Percentiles rank a stretch among this genome's conserved stretches.
phyloP scores from a whole-genome alignment of 768 basidiomycete genomes.

The Trametes villosa region DNA sequence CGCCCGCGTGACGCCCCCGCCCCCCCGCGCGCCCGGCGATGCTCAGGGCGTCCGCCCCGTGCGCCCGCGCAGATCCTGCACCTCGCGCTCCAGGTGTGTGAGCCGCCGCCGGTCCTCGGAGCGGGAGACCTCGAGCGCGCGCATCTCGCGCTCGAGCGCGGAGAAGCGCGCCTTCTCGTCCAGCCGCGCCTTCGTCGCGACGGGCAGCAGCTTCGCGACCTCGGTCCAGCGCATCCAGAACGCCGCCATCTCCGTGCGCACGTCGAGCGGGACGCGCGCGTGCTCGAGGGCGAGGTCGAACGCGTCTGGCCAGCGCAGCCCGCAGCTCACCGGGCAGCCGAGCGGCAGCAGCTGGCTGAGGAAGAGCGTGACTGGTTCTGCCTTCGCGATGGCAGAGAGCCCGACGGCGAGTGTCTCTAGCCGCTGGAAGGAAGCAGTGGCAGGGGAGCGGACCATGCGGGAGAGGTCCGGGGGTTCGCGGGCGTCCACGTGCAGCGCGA shows the following conservation, averaged over 20 bases:
- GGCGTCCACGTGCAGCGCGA: slow-evolving; percentile 46
- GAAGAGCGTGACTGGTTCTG: slow-evolving; percentile 53
- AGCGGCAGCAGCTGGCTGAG: slow-evolving; percentile 56
- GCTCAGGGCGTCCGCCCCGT: slow-evolving; percentile 11
- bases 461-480: slow-evolving; percentile 19
- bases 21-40: not conserved
- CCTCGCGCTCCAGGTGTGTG: slow-evolving; percentile 26
- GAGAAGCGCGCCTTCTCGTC: slow-evolving; percentile 26
- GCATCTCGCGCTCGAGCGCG: slow-evolving; percentile 22
- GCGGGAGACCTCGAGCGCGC: slow-evolving; percentile 13
- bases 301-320: slow-evolving; percentile 54
- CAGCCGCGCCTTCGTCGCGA: slow-evolving; percentile 28
- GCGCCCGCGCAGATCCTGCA: slow-evolving; percentile 22
- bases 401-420: slow-evolving; percentile 51
- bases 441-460: not conserved
- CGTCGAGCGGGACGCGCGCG: slow-evolving; percentile 27
- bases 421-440: slow-evolving; percentile 24
- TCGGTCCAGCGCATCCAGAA: slow-evolving; percentile 32
- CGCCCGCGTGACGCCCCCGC: not conserved
- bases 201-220: slow-evolving; percentile 30
- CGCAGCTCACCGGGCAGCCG: slow-evolving; percentile 47
- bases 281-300: slow-evolving; percentile 33
- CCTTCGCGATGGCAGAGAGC: slow-evolving; percentile 50
- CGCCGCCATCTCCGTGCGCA: slow-evolving; percentile 25
- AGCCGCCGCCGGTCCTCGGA: slow-evolving; percentile 18